Evolutionary conservation across 805 yeast genomes (phyloP).

Genomic region (Pichia phayaonensis): DNA sequence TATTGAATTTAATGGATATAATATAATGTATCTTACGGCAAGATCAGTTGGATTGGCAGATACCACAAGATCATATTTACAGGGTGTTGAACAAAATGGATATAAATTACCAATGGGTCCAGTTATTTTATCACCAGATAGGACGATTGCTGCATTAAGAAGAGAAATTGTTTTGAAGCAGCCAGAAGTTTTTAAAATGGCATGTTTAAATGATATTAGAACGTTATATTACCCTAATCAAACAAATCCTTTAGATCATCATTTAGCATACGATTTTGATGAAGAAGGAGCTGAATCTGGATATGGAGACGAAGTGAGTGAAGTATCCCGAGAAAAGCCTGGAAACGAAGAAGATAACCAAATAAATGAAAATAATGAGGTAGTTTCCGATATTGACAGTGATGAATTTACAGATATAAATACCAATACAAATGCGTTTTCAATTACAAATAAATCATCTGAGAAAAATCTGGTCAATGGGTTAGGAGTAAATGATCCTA

Average conservation of each 20-base stretch:
- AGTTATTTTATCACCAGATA: slow-evolving; percentile 88
- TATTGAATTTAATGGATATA: slow-evolving; percentile 80
- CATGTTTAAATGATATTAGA: slow-evolving; percentile 82
- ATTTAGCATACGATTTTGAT: neutral
- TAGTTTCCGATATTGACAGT: neutral
- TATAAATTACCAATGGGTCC: slow-evolving; percentile 79
- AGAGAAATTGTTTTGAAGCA: slow-evolving; percentile 90
- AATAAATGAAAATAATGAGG: neutral
- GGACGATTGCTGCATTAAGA: slow-evolving; percentile 90
- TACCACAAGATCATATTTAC: slow-evolving; percentile 74
- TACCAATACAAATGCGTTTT: slow-evolving; percentile 12
- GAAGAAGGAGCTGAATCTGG: neutral
- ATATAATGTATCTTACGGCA: slow-evolving; percentile 88
- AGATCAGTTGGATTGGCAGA: slow-evolving; percentile 95
- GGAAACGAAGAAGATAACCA: neutral
- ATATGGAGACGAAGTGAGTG: neutral
- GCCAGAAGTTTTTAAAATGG: slow-evolving; percentile 98
- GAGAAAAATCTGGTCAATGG: neutral
- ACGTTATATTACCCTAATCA: slow-evolving; percentile 42
- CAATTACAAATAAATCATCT: neutral
- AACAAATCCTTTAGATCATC: slow-evolving; percentile 2
- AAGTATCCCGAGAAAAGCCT: neutral
- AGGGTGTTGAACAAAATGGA: slow-evolving; percentile 72
- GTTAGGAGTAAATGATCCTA: neutral
- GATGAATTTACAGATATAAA: slow-evolving; percentile 14